Evolutionary conservation across 768 basidiomycete species (phyloP), one percentile per base, ranked within the genome.

Genomic region (Austroboletus festivus): DNA sequence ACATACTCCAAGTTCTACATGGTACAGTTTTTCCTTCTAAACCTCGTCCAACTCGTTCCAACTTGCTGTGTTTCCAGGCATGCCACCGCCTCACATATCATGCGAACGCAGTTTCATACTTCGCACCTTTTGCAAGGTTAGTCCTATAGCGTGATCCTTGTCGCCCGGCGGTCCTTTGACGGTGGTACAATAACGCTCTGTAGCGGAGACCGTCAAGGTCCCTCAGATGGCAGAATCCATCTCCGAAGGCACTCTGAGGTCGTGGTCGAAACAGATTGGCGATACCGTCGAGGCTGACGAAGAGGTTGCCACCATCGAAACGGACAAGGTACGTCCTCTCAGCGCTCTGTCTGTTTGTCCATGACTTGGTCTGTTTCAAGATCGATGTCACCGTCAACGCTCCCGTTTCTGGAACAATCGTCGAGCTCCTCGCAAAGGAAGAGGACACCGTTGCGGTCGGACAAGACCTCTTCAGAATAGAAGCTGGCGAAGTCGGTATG

Each of bases 191-290:
- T 43, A n/a, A 46, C 40, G 42, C 24, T 46, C 46, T 56, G n/a
- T 53, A 88, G 86, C 83, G 48, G 88, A 94, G 72, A 91, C 86
- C 47, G 80, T 97, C 55, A 92, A 95, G 73, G 93, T 97, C 33
- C 93, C 93, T 16, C 89, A 93, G 69, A 95, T 97, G 92, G 91
- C 95, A 22, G 94, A 97, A 68, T 97, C 94, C 52, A 97, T 98
- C 70, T 90, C 91, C 31, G 95, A 99, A 69, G 95, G 95, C 30
- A 98, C 95, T 5, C 76, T 99, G 44, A 96, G 93, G 73, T 77
- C 88, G 22, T 99, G 93, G 92, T 76, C 80, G 57, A 97, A 97
- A 74, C 81, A 94, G 70, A 84, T 89, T 44, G 95, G 95, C 13
- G 95, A 99, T 65, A 78, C 74, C 49, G 93, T 98, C 47, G 80